These are phyloP conservation scores for Alternaria infectoria DNA, from an alignment of 2,329 filamentous ascomycete species.

Conservation along the genomic window DNA sequence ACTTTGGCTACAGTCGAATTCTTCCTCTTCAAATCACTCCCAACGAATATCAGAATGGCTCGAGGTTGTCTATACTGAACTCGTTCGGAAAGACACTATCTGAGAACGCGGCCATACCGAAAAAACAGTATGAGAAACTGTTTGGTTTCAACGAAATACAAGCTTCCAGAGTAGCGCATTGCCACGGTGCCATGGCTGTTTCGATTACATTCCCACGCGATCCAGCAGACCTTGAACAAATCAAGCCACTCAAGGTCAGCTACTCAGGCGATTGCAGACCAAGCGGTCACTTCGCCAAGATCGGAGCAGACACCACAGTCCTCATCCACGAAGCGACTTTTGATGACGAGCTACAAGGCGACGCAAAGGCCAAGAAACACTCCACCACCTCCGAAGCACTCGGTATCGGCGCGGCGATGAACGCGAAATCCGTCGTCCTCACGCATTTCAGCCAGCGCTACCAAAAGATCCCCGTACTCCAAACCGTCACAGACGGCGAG, in stretches of 20 bases:
- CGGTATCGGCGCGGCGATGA: conserved; percentile 76
- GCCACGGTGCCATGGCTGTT: conserved; percentile 76
- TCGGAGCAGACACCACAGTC: conserved; percentile 78
- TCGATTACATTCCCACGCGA: conserved; percentile 75
- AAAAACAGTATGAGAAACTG: conserved; percentile 50
- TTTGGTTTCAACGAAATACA: conserved; percentile 72
- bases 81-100: conserved; percentile 13
- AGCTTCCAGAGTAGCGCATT: conserved; percentile 76
- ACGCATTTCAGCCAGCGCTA: conserved; percentile 98
- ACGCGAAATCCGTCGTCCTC: conserved; percentile 77
- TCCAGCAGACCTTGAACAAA: conserved; percentile 12
- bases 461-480: conserved; percentile 70
- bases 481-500: conserved; percentile 45
- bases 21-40: conserved; percentile 56
- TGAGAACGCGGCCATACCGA: conserved; percentile 12
- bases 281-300: conserved; percentile 65
- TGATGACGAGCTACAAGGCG: conserved; percentile 78
- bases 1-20: conserved; percentile 72
- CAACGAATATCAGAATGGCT: conserved; percentile 20
- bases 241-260: conserved; percentile 76
- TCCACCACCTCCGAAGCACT: conserved; percentile 88
- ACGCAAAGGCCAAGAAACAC: conserved; percentile 88
- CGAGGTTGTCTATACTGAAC: conserved; percentile 38
- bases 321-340: conserved; percentile 97
- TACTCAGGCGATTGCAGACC: conserved; percentile 96